A percentile compares a stretch with the other conserved stretches of the same genome.
Evolutionary conservation across 2,329 filamentous ascomycete genomes (phyloP).

Genomic region (Aspergillus tamarii): DNA sequence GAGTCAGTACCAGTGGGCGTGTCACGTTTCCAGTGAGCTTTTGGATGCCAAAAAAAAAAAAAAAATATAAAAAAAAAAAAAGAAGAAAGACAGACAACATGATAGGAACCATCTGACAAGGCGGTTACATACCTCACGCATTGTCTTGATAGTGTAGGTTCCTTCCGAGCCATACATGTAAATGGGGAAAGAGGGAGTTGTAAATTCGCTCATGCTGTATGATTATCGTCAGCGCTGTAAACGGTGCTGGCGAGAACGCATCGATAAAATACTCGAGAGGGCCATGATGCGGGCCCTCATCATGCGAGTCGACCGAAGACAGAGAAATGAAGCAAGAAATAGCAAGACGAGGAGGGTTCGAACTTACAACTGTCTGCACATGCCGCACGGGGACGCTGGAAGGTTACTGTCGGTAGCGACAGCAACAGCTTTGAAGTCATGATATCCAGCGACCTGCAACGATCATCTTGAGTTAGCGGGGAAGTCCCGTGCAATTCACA

Average conservation of each 20-base stretch:
- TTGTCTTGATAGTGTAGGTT: conserved; percentile 52
- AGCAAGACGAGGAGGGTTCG: not conserved
- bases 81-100: not conserved
- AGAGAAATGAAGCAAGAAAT: not conserved
- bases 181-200: conserved; percentile 69
- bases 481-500: not conserved
- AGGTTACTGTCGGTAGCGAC: conserved; percentile 78
- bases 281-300: not conserved
- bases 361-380: conserved; percentile 86
- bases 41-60: not conserved
- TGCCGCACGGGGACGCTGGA: conserved; percentile 78
- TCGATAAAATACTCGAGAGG: not conserved
- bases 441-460: conserved; percentile 48
- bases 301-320: not conserved
- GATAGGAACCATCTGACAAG: not conserved
- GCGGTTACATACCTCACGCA: conserved; percentile 40
- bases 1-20: not conserved
- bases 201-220: conserved; percentile 72
- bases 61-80: not conserved
- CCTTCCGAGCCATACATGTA: conserved; percentile 91
- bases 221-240: conserved; percentile 10
- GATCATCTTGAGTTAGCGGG: not conserved
- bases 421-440: conserved; percentile 74
- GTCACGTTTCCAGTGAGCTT: conserved; percentile 3
- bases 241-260: not conserved